Evolutionary conservation across 2,329 filamentous ascomycete genomes (phyloP).

Genomic region (Nemania sp.): DNA sequence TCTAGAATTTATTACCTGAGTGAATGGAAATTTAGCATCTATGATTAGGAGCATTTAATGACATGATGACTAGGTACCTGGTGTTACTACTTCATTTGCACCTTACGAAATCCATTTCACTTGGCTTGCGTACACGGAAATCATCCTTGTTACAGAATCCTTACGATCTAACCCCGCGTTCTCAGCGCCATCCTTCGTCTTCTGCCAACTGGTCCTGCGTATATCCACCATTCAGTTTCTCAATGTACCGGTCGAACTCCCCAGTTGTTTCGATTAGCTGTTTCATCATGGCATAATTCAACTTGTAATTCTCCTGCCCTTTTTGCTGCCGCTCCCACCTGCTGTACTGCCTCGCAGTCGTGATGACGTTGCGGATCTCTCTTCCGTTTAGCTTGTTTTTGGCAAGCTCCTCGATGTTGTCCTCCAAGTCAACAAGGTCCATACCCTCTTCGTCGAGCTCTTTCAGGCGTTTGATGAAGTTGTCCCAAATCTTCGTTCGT

Average conservation of each 20-base stretch:
- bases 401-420: not conserved
- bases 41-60: not conserved
- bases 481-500: not conserved
- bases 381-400: constrained; percentile 46
- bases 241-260: constrained; percentile 3
- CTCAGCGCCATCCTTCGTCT: not conserved
- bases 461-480: not conserved
- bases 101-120: too few relatives aligned
- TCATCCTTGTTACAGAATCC: too few relatives aligned
- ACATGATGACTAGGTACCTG: too few relatives aligned
- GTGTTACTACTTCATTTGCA: too few relatives aligned
- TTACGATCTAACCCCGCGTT: too few relatives aligned
- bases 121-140: too few relatives aligned
- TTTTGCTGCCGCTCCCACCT: constrained; percentile 4
- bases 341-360: constrained; percentile 23
- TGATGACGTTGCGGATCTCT: constrained; percentile 48
- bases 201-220: constrained; percentile 4
- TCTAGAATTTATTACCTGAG: not conserved
- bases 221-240: constrained; percentile 1
- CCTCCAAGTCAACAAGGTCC: not conserved
- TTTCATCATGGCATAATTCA: constrained; percentile 4
- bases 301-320: not conserved
- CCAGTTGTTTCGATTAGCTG: constrained; percentile 2
- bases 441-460: not conserved
- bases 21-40: not conserved